A percentile compares a stretch with the other conserved stretches of the same genome.
Evolutionary conservation across 805 yeast species (phyloP).

Genomic region (Saccharomycopsis lassenensis): DNA sequence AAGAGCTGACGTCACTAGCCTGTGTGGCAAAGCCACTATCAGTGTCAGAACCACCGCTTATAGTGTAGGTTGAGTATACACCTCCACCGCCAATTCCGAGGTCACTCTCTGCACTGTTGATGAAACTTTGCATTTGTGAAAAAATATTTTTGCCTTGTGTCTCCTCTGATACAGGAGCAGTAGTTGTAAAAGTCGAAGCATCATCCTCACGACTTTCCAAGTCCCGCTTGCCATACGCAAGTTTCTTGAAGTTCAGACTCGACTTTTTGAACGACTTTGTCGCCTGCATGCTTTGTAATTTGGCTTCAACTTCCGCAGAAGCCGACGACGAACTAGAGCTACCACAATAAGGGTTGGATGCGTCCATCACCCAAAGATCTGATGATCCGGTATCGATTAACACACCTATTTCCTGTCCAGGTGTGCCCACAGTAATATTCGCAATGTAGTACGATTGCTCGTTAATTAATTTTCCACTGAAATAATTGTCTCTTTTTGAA

Average conservation of each 20-base stretch:
- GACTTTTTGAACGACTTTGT: conserved; percentile 4
- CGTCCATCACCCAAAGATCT: conserved; percentile 54
- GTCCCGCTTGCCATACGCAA: not conserved
- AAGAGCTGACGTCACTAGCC: not conserved
- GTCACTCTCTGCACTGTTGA: conserved; percentile 6
- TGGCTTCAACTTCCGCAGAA: conserved; percentile 1
- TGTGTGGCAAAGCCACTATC: conserved; percentile 1
- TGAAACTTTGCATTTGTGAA: conserved; percentile 5
- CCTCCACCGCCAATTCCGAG: conserved; percentile 5
- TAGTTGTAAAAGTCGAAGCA: not conserved
- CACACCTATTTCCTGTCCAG: conserved; percentile 42
- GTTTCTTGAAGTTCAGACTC: not conserved
- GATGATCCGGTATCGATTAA: conserved; percentile 70
- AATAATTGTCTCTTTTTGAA: conserved; percentile 21
- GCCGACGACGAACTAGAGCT: conserved; percentile 14
- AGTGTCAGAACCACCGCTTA: conserved; percentile 4
- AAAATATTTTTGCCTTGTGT: conserved; percentile 7
- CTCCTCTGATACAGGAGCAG: conserved; percentile 4
- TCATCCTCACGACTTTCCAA: not conserved
- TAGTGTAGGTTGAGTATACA: conserved; percentile 2
- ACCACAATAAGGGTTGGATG: conserved; percentile 37
- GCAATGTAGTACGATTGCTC: conserved; percentile 35
- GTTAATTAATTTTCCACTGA: conserved; percentile 28
- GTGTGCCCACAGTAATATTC: conserved; percentile 42
- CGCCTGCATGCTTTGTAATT: not conserved